Conservation (phyloP, 2,329 filamentous ascomycete species). For the Ceratocystis diversiconidia region DNA sequence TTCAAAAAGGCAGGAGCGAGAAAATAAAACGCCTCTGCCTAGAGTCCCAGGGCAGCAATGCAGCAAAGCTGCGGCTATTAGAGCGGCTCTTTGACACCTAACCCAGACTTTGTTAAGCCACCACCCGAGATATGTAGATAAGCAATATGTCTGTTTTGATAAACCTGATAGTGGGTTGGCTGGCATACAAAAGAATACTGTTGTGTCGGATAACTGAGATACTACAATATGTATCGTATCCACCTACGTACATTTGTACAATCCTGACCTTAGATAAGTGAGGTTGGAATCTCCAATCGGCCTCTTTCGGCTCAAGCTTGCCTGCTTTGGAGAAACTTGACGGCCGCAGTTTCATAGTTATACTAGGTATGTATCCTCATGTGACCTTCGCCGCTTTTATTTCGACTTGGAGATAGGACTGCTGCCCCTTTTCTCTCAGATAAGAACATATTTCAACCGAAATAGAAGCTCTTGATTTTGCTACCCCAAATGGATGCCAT, state of each 20-base stretch:
- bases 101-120: too few species aligned
- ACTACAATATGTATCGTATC: too few species aligned
- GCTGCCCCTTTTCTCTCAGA: neutral
- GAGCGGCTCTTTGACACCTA: too few species aligned
- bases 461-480: neutral
- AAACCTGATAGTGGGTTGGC: too few species aligned
- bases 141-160: too few species aligned
- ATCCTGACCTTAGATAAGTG: too few species aligned
- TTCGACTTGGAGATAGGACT: neutral
- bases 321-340: neutral
- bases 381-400: neutral
- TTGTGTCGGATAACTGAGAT: too few species aligned
- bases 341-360: neutral
- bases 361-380: neutral
- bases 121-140: too few species aligned
- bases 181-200: too few species aligned
- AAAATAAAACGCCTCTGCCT: neutral
- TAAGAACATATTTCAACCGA: neutral
- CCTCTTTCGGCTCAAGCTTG: neutral
- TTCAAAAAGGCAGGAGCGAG: neutral
- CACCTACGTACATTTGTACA: too few species aligned
- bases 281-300: neutral
- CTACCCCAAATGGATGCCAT: neutral
- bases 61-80: too few species aligned
- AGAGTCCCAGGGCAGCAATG: too few species aligned